Percentiles rank a stretch among this genome's conserved stretches.
phyloP scores from a whole-genome alignment of 108 stramenopile species.

The Schizochytrium sp. region DNA sequence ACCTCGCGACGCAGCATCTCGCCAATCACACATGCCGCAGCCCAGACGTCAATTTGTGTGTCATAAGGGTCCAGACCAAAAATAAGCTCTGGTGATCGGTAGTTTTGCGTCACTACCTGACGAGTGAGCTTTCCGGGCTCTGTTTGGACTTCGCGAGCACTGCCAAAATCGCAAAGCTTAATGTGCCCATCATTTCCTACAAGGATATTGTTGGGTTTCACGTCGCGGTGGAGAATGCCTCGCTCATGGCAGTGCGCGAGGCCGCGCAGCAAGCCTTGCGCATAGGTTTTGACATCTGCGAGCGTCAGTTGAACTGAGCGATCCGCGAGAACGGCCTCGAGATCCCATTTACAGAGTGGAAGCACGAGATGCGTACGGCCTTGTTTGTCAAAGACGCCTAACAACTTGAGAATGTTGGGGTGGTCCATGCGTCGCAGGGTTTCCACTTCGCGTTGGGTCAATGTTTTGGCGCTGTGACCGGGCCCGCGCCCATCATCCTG shows the following conservation, averaged over 20 bases:
- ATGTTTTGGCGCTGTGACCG: neutral
- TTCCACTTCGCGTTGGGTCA: neutral
- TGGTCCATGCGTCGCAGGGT: neutral
- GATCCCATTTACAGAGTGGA: neutral
- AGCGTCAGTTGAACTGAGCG: neutral
- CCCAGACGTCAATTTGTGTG: neutral
- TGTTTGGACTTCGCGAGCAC: neutral
- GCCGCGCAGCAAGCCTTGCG: neutral
- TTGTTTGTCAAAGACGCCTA: neutral
- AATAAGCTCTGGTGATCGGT: neutral
- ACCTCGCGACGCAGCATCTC: neutral
- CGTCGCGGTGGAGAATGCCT: neutral
- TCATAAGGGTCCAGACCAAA: neutral
- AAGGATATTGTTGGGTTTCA: neutral
- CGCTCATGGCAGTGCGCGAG: neutral
- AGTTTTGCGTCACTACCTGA: neutral
- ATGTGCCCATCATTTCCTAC: neutral
- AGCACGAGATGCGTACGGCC: neutral
- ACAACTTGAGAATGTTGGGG: neutral
- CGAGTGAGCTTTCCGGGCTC: neutral
- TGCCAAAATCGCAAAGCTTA: neutral
- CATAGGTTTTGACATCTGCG: neutral
- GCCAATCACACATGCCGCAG: neutral
- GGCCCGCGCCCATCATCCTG: neutral
- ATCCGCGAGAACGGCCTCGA: neutral